These are phyloP conservation scores for Asclepias syriaca DNA, from an alignment of 257 asterid genomes.

Conservation along the genomic window DNA sequence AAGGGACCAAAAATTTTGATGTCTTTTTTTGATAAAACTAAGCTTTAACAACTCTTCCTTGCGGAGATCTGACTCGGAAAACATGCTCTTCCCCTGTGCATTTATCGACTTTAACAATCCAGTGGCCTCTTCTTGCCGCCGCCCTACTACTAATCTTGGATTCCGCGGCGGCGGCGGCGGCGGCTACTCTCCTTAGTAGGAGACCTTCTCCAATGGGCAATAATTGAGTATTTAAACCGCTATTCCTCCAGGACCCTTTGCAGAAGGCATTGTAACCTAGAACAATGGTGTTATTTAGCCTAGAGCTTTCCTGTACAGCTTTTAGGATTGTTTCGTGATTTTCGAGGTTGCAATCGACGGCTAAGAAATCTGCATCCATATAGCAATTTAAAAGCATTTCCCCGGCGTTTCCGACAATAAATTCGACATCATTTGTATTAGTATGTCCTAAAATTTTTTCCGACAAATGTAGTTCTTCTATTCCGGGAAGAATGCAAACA, in stretches of 20 bases:
- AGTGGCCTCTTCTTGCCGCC: constrained; percentile 35
- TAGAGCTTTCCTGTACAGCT: constrained; percentile 26
- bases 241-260: constrained; percentile 52
- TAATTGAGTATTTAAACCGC: constrained; percentile 41
- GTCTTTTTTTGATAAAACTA: constrained; percentile 8
- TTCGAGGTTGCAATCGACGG: constrained; percentile 63
- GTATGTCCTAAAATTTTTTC: constrained; percentile 15
- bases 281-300: constrained; percentile 26
- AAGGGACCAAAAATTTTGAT: background rate
- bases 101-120: constrained; percentile 69
- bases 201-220: constrained; percentile 84
- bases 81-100: constrained; percentile 2
- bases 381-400: constrained; percentile 28
- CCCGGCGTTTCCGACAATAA: constrained; percentile 46
- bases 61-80: constrained; percentile 47
- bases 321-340: constrained; percentile 48
- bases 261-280: constrained; percentile 77
- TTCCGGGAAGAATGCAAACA: constrained; percentile 52
- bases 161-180: constrained; percentile 14
- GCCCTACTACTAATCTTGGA: constrained; percentile 1
- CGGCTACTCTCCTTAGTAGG: constrained; percentile 44
- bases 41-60: constrained; percentile 40
- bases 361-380: constrained; percentile 57
- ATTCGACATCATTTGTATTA: constrained; percentile 34
- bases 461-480: constrained; percentile 36